phyloP scores from a whole-genome alignment of 495 filamentous ascomycete species.

The Lophiostoma macrostomum region DNA sequence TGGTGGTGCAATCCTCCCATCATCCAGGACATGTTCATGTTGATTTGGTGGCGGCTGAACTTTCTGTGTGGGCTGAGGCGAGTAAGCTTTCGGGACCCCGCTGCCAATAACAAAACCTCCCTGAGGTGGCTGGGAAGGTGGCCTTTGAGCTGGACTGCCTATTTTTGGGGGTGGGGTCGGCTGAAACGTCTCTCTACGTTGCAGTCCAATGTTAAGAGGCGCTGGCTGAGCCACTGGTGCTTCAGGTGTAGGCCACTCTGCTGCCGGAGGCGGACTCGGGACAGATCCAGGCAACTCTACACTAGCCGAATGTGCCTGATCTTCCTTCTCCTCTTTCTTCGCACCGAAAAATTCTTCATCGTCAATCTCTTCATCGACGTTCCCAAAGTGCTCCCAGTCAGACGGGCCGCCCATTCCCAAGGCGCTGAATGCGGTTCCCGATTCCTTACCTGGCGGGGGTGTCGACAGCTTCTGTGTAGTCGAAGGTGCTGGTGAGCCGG shows the following conservation, averaged over 20 bases:
- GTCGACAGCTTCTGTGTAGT: conserved; percentile 2
- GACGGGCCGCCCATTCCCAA: conserved; percentile 55
- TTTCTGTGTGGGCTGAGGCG: conserved; percentile 4
- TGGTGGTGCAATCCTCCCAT: conserved; percentile 2
- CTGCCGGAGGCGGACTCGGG: conserved; percentile 16
- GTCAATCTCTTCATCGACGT: conserved; percentile 28
- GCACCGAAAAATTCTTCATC: conserved; percentile 27
- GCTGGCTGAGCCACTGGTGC: conserved; percentile 25
- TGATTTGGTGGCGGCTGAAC: conserved; percentile 10
- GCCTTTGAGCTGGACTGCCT: conserved; percentile 3
- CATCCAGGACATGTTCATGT: conserved; percentile 1
- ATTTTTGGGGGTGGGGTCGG: conserved; percentile 27
- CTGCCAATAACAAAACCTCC: conserved; percentile 19
- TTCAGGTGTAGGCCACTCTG: conserved; percentile 31
- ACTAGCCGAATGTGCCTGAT: conserved; percentile 18
- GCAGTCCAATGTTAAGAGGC: conserved; percentile 11
- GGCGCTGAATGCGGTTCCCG: conserved; percentile 42
- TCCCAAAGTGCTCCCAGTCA: conserved; percentile 58
- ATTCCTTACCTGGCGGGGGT: conserved; percentile 9
- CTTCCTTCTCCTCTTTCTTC: conserved; percentile 19
- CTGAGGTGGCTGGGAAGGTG: conserved; percentile 9
- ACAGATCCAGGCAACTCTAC: conserved; percentile 20
- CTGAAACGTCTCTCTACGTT: conserved; percentile 22
- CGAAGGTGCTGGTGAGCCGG: conserved; percentile 10
- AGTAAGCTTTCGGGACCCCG: background rate